These are phyloP conservation scores for Sarocladium brachiariae DNA, from an alignment of 2,329 filamentous ascomycete species.

Conservation along the genomic window DNA sequence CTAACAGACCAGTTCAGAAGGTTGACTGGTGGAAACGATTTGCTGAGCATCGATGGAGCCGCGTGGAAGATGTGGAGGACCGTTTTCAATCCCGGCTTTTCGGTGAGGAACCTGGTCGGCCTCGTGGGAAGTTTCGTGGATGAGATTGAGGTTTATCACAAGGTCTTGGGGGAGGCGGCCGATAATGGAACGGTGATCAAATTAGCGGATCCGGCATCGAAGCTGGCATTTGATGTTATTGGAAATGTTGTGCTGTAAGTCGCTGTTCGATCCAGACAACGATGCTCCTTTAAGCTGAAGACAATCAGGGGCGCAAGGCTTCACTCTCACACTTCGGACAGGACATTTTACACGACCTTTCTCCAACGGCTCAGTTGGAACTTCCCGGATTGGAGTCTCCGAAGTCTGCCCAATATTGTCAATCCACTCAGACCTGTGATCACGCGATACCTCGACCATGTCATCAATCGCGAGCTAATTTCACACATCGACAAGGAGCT, in stretches of 20 bases:
- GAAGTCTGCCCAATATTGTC: neutral
- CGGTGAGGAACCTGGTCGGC: constrained; percentile 15
- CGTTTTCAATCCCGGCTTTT: constrained; percentile 19
- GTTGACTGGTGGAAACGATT: constrained; percentile 15
- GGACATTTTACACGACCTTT: neutral
- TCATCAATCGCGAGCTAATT: neutral
- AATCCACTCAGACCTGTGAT: neutral
- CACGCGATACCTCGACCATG: neutral
- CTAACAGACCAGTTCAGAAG: constrained; percentile 10
- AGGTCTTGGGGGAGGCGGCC: constrained; percentile 10
- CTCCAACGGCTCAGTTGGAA: neutral
- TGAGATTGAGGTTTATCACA: constrained; percentile 18
- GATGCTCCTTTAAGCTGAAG: neutral
- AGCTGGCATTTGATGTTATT: constrained; percentile 1
- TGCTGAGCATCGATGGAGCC: constrained; percentile 18
- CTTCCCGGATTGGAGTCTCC: neutral
- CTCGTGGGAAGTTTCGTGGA: constrained; percentile 17
- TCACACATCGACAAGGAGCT: neutral
- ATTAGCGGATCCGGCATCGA: constrained; percentile 7
- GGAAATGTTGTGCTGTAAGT: constrained; percentile 1
- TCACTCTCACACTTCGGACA: neutral
- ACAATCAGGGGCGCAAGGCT: neutral
- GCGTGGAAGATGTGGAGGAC: constrained; percentile 20
- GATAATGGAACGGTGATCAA: constrained; percentile 12
- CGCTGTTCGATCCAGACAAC: no score